These are phyloP conservation scores for Pestalotiopsis sp. DNA, from an alignment of 2,329 filamentous ascomycete genomes.

Conservation along the genomic window DNA sequence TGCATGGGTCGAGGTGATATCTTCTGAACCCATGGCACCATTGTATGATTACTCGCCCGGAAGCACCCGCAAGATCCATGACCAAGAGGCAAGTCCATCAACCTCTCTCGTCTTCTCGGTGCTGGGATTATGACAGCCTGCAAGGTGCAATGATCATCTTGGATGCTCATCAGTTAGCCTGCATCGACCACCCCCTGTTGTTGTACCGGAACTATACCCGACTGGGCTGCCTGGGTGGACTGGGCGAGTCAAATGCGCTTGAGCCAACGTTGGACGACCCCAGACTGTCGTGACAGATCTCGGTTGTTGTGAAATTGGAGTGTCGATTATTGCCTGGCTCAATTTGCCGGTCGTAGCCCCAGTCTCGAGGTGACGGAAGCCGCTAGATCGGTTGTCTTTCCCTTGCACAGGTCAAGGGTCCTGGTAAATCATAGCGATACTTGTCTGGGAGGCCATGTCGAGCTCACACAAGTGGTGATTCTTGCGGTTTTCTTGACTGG, in stretches of 20 bases:
- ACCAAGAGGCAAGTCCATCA: not conserved
- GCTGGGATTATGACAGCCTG: slow-evolving; percentile 13
- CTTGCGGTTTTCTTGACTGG: not conserved
- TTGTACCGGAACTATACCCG: slow-evolving; percentile 1
- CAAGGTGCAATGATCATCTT: slow-evolving; percentile 15
- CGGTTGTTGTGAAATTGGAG: slow-evolving; percentile 9
- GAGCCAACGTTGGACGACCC: slow-evolving; percentile 1
- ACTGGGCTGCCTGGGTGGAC: not conserved
- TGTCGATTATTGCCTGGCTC: slow-evolving; percentile 12
- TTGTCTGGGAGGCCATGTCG: not conserved
- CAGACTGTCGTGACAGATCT: slow-evolving; percentile 11
- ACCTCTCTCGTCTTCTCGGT: not conserved
- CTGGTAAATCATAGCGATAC: not conserved
- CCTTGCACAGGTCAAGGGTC: not conserved
- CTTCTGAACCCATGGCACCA: not conserved
- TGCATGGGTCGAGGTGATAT: not conserved
- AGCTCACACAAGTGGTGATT: not conserved
- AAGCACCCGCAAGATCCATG: not conserved
- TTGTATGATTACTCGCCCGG: not conserved
- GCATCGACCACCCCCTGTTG: not conserved
- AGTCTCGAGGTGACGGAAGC: not conserved
- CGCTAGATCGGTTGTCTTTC: slow-evolving; percentile 1
- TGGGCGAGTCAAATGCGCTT: slow-evolving; percentile 10
- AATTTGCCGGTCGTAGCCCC: slow-evolving; percentile 10
- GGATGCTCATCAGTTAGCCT: not conserved